phyloP scores from a whole-genome alignment of 169 alveolate genomes.

The Cryptosporidium sp. region DNA sequence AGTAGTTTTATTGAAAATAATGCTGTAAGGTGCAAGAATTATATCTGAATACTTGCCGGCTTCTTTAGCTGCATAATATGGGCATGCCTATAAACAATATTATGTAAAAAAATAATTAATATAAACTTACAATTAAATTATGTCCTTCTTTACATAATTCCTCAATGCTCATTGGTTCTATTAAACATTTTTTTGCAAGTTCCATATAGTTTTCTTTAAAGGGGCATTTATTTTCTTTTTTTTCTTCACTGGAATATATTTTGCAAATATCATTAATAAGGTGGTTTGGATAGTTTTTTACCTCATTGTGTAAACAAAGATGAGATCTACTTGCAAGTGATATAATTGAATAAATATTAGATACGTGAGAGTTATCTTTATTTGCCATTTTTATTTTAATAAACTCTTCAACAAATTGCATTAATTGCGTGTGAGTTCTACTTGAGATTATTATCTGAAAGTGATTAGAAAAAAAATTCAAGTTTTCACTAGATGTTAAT shows the following conservation, averaged over 20 bases:
- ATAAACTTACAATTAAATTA: constrained; percentile 34
- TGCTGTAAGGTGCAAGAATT: constrained; percentile 82
- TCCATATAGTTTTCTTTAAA: constrained; percentile 14
- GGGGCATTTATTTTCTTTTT: constrained; percentile 10
- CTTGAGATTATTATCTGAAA: constrained; percentile 75
- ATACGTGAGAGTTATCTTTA: not conserved
- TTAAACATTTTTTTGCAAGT: constrained; percentile 38
- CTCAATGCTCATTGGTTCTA: constrained; percentile 31
- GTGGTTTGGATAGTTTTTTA: constrained; percentile 5
- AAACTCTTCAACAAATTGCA: constrained; percentile 79
- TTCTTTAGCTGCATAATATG: constrained; percentile 81
- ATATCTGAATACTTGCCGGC: constrained; percentile 81
- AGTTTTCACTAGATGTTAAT: constrained; percentile 4
- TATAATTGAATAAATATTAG: constrained; percentile 1
- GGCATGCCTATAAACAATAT: constrained; percentile 78
- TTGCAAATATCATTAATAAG: constrained; percentile 33
- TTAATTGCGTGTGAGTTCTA: constrained; percentile 82
- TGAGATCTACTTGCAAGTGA: constrained; percentile 55
- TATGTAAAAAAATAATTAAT: not conserved
- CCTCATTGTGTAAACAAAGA: constrained; percentile 33
- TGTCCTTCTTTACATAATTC: constrained; percentile 30
- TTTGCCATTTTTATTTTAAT: constrained; percentile 50
- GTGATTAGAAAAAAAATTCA: not conserved
- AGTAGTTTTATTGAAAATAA: constrained; percentile 80
- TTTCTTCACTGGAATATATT: not conserved